Percentiles rank a stretch among this genome's conserved stretches.
Conservation (phyloP, 805 yeast species). For the Kazachstania psychrophila region DNA sequence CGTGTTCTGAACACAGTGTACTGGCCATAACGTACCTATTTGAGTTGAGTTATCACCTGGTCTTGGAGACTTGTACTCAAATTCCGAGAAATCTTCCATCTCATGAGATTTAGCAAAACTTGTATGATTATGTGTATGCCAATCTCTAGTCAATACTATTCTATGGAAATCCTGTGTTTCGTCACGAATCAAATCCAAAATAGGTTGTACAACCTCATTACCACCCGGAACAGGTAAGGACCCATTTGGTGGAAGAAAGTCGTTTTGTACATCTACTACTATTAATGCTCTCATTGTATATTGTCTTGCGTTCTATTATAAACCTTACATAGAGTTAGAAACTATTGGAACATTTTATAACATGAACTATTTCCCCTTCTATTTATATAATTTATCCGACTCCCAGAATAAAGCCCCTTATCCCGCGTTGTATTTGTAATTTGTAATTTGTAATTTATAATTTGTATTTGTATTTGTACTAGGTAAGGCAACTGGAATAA, state of each 20-base stretch:
- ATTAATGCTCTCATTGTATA: slow-evolving; percentile 43
- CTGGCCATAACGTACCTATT: slow-evolving; percentile 67
- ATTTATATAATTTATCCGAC: too few species aligned
- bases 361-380: too few species aligned
- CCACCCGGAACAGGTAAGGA: slow-evolving; percentile 67
- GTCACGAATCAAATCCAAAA: slow-evolving; percentile 39
- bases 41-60: slow-evolving; percentile 30
- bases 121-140: slow-evolving; percentile 75
- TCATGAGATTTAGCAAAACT: slow-evolving; percentile 72
- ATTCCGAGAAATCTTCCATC: slow-evolving; percentile 40
- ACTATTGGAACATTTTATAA: background rate
- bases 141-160: slow-evolving; percentile 70
- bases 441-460: too few species aligned
- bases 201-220: slow-evolving; percentile 43
- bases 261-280: slow-evolving; percentile 77
- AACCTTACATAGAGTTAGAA: too few species aligned
- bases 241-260: slow-evolving; percentile 74
- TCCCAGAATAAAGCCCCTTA: too few species aligned
- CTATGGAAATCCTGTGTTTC: slow-evolving; percentile 45
- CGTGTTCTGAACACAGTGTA: slow-evolving; percentile 72
- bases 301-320: background rate
- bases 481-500: too few species aligned
- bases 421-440: too few species aligned
- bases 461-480: too few species aligned
- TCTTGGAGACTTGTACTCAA: slow-evolving; percentile 45